Evolutionary conservation across 2,329 filamentous ascomycete genomes (phyloP).

Genomic region (Paecilomyces fulvus): DNA sequence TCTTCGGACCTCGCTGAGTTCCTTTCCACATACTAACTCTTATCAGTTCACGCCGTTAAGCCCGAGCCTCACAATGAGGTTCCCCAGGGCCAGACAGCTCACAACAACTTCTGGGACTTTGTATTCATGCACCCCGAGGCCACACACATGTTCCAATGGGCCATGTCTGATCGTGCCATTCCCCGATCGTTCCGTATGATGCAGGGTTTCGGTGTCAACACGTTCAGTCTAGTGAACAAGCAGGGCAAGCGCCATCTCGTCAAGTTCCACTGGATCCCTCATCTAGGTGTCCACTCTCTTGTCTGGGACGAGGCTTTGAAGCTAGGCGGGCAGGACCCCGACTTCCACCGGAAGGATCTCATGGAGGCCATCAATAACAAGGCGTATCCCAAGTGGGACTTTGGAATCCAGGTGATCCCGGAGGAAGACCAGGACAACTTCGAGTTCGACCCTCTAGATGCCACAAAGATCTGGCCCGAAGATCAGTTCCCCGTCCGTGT

Average conservation of each 20-base stretch:
- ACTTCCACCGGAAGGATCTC: constrained; percentile 74
- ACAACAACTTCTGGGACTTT: constrained; percentile 75
- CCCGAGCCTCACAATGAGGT: constrained; percentile 63
- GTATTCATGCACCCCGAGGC: constrained; percentile 59
- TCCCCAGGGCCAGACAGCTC: constrained; percentile 60
- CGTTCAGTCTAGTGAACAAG: constrained; percentile 60
- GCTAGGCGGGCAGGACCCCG: constrained; percentile 64
- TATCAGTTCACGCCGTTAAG: constrained; percentile 48
- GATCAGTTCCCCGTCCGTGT: constrained; percentile 66
- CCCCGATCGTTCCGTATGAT: constrained; percentile 74
- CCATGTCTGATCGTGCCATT: constrained; percentile 66
- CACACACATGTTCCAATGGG: constrained; percentile 73
- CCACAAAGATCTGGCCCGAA: constrained; percentile 80
- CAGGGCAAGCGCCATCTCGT: constrained; percentile 63
- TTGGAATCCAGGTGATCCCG: constrained; percentile 69
- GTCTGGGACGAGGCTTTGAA: constrained; percentile 72
- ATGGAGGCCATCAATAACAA: constrained; percentile 65
- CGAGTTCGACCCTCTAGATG: constrained; percentile 77
- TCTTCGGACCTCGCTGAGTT: neutral
- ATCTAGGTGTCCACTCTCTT: constrained; percentile 65
- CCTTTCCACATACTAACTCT: constrained; percentile 3
- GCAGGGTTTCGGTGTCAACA: constrained; percentile 80
- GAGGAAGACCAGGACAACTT: constrained; percentile 67
- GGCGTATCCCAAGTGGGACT: constrained; percentile 67
- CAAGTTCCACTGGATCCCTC: constrained; percentile 70